Evolutionary conservation across 202 grass and related monocot species (phyloP).

Genomic region (Alloteropsis angusta): DNA sequence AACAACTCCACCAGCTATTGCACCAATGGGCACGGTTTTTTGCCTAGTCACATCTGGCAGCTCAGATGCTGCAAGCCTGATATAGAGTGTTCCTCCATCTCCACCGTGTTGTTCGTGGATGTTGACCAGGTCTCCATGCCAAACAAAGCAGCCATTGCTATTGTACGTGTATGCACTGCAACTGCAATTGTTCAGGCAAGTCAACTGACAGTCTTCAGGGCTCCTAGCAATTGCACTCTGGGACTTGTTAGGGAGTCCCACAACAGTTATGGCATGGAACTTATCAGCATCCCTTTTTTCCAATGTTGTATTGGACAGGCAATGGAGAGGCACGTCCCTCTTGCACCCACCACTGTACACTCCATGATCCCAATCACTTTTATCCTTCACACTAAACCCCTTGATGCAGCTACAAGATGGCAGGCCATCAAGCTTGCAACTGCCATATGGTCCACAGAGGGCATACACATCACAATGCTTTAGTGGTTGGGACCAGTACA

Average conservation of each 20-base stretch:
- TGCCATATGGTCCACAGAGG: not conserved
- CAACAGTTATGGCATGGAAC: constrained; percentile 22
- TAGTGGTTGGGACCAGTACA: not conserved
- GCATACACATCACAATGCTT: not conserved
- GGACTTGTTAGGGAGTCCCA: constrained; percentile 25
- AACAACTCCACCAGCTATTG: not conserved
- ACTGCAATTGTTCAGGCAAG: constrained; percentile 48
- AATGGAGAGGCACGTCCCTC: constrained; percentile 38
- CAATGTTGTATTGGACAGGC: constrained; percentile 18
- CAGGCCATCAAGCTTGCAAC: not conserved
- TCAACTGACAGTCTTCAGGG: not conserved
- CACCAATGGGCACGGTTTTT: not conserved
- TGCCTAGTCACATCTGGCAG: not conserved
- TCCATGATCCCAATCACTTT: constrained; percentile 33
- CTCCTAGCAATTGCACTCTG: not conserved
- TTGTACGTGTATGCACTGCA: constrained; percentile 43
- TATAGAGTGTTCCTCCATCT: constrained; percentile 8
- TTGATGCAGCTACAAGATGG: constrained; percentile 45
- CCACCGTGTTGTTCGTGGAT: constrained; percentile 45
- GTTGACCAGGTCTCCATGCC: constrained; percentile 45
- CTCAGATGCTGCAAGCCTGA: not conserved
- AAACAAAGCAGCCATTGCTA: constrained; percentile 38
- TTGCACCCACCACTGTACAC: constrained; percentile 36
- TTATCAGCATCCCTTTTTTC: constrained; percentile 18
- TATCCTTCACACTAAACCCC: constrained; percentile 37